Conservation (phyloP, 163 green algal genomes). For the Prototheca cutis region DNA sequence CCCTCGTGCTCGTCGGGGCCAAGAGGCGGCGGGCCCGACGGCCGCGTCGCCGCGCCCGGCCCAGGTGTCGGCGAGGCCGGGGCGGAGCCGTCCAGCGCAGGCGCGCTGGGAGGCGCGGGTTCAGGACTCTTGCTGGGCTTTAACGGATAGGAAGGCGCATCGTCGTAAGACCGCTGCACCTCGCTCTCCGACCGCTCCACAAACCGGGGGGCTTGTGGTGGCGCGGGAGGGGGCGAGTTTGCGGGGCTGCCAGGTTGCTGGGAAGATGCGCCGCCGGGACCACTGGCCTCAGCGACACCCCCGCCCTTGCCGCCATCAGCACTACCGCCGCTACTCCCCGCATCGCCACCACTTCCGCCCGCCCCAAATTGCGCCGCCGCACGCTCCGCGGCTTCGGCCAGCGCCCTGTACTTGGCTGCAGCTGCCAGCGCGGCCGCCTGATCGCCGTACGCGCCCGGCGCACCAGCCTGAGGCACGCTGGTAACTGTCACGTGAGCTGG, state of each 20-base stretch:
- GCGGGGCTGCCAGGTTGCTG: too few species aligned
- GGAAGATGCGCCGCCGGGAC: too few species aligned
- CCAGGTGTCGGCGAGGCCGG: too few species aligned
- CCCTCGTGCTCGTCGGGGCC: constrained; percentile 6
- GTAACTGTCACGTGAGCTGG: too few species aligned
- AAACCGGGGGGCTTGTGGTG: not conserved
- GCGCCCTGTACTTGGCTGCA: not conserved
- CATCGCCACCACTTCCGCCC: not conserved
- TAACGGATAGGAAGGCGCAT: not conserved
- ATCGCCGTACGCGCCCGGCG: not conserved
- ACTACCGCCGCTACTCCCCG: not conserved
- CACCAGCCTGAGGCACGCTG: too few species aligned
- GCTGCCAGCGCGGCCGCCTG: not conserved
- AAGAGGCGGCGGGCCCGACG: not conserved
- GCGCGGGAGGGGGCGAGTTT: not conserved
- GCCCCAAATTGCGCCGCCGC: not conserved
- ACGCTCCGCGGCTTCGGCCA: not conserved
- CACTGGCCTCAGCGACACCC: not conserved
- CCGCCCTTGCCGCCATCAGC: not conserved
- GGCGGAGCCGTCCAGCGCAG: too few species aligned
- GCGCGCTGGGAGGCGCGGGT: too few species aligned
- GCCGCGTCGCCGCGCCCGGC: too few species aligned
- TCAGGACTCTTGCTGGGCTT: not conserved
- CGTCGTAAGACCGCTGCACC: not conserved
- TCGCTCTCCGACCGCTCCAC: not conserved